Conservation (phyloP, 2,329 filamentous ascomycete genomes). For the Proliferodiscus dingleyae region DNA sequence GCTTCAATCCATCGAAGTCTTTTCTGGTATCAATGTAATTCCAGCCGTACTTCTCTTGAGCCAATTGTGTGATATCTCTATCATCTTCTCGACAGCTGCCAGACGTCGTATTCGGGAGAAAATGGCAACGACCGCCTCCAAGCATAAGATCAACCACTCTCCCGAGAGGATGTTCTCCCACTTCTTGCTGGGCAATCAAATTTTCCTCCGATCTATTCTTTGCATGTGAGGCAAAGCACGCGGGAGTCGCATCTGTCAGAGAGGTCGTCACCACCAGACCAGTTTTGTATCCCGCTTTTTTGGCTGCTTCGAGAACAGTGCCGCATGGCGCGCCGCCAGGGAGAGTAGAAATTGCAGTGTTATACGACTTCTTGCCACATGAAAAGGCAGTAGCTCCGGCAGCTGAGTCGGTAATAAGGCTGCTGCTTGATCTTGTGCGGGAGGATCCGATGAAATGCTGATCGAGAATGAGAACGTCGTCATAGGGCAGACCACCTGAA, state of each 20-base stretch:
- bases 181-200: constrained; percentile 85
- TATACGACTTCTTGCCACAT: constrained; percentile 91
- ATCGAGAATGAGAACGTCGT: constrained; percentile 76
- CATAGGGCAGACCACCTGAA: constrained; percentile 60
- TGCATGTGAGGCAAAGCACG: constrained; percentile 89
- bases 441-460: constrained; percentile 86
- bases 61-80: constrained; percentile 68
- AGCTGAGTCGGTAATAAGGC: constrained; percentile 88
- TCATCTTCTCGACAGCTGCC: constrained; percentile 80
- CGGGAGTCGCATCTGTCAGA: constrained; percentile 92
- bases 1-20: constrained; percentile 69
- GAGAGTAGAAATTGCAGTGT: constrained; percentile 87
- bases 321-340: constrained; percentile 85
- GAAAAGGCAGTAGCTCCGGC: constrained; percentile 97
- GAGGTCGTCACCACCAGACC: constrained; percentile 93
- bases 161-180: constrained; percentile 82
- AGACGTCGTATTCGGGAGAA: constrained; percentile 73
- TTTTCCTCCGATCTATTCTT: constrained; percentile 77
- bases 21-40: constrained; percentile 67
- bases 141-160: constrained; percentile 87
- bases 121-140: constrained; percentile 89
- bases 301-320: constrained; percentile 88
- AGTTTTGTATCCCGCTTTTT: constrained; percentile 85
- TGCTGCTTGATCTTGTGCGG: constrained; percentile 77
- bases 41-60: constrained; percentile 72